A percentile compares a stretch with the other conserved stretches of the same genome.
These are phyloP conservation scores for Aspergillus steynii DNA, from an alignment of 495 filamentous ascomycete species.

Conservation along the genomic window DNA sequence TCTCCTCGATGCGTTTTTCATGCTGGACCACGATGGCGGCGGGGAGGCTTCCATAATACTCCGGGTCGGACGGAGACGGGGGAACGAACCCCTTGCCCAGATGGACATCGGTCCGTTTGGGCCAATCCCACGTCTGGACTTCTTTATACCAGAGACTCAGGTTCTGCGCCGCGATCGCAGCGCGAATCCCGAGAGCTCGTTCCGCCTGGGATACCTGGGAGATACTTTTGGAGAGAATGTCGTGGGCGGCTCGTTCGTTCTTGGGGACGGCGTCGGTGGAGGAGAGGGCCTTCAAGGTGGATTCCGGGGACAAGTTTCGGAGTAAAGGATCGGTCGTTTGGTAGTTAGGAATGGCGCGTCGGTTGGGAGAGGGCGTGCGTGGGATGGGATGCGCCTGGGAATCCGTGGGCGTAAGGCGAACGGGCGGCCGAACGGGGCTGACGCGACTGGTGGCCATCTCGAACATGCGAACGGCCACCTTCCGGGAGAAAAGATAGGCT, in stretches of 20 bases:
- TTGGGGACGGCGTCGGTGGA: constrained; percentile 57
- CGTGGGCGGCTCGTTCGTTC: constrained; percentile 43
- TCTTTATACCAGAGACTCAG: constrained; percentile 78
- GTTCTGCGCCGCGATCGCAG: constrained; percentile 71
- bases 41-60: constrained; percentile 71
- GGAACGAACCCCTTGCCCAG: constrained; percentile 57
- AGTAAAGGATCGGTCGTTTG: constrained; percentile 52
- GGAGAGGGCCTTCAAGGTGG: constrained; percentile 55
- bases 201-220: constrained; percentile 65
- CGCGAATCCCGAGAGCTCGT: constrained; percentile 70
- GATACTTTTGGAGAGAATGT: constrained; percentile 63
- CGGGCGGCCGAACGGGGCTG: constrained; percentile 28
- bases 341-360: constrained; percentile 28
- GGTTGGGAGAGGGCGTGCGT: constrained; percentile 29
- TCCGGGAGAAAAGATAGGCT: background rate
- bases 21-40: constrained; percentile 61
- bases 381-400: constrained; percentile 23
- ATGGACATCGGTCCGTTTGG: constrained; percentile 38
- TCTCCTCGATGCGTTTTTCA: constrained; percentile 74
- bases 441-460: constrained; percentile 40
- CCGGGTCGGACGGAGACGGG: constrained; percentile 37
- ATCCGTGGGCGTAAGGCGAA: constrained; percentile 31
- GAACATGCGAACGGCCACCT: constrained; percentile 42
- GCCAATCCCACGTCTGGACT: constrained; percentile 75
- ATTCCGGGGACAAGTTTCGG: constrained; percentile 54